Conservation (phyloP, 2,329 filamentous ascomycete species). For the Sporothrix dimorphospora region DNA sequence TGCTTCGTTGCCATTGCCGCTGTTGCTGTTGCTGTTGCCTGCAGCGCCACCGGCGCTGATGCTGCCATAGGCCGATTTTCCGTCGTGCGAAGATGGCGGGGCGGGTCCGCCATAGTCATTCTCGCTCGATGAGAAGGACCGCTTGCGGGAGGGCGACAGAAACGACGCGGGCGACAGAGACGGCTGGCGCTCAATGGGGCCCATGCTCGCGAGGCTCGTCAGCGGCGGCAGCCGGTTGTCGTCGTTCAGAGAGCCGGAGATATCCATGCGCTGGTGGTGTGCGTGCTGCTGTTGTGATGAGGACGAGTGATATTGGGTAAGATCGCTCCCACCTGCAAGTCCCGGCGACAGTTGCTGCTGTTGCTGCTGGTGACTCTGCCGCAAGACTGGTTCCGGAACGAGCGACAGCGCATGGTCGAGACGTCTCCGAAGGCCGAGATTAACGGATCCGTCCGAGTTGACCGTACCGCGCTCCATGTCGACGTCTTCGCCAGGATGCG, state of each 20-base stretch:
- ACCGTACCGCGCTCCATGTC: constrained; percentile 56
- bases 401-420: constrained; percentile 51
- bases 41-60: background rate
- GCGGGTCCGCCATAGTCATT: constrained; percentile 45
- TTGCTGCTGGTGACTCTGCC: constrained; percentile 45
- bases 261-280: constrained; percentile 41
- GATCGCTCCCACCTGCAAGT: constrained; percentile 46
- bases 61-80: background rate
- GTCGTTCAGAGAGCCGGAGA: constrained; percentile 52
- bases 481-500: constrained; percentile 15
- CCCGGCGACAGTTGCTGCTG: constrained; percentile 43
- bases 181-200: constrained; percentile 54
- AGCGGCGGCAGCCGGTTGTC: constrained; percentile 64
- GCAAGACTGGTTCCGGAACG: constrained; percentile 51
- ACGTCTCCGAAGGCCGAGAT: constrained; percentile 60
- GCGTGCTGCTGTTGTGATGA: constrained; percentile 19
- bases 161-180: constrained; percentile 65
- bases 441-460: constrained; percentile 67
- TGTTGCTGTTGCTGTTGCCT: background rate
- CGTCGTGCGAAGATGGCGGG: constrained; percentile 8
- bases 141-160: constrained; percentile 63
- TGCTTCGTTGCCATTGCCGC: constrained; percentile 34
- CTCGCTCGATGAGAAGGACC: constrained; percentile 67
- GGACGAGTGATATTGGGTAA: constrained; percentile 53
- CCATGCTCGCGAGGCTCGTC: constrained; percentile 45